Conservation (phyloP, 2,329 filamentous ascomycete species). For the Tympanopsis confertula region DNA sequence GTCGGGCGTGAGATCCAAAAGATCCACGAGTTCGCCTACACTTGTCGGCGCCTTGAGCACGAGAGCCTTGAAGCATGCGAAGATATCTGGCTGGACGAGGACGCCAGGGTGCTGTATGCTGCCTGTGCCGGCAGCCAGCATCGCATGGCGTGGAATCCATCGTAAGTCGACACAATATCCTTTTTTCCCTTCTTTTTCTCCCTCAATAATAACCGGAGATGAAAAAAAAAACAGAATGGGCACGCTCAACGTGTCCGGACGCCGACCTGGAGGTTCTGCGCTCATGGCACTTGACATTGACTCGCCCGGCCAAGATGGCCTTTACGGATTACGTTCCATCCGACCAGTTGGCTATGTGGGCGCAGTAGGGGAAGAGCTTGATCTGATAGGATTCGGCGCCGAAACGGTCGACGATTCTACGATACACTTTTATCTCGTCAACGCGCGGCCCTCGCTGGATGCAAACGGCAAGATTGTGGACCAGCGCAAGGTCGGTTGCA, state of each 20-base stretch:
- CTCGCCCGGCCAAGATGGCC: constrained; percentile 6
- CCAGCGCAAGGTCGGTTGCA: constrained; percentile 15
- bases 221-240: constrained; percentile 9
- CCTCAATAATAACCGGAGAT: too few species aligned
- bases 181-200: neutral
- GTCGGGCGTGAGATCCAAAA: constrained; percentile 14
- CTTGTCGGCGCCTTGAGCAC: constrained; percentile 7
- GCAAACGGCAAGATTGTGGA: constrained; percentile 14
- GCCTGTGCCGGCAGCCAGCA: constrained; percentile 11
- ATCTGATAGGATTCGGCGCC: constrained; percentile 19
- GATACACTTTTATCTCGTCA: constrained; percentile 18
- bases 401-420: constrained; percentile 7
- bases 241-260: constrained; percentile 10
- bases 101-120: constrained; percentile 12
- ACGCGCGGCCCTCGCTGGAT: constrained; percentile 18
- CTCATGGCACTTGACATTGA: constrained; percentile 13
- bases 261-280: constrained; percentile 9
- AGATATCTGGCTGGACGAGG: constrained; percentile 15
- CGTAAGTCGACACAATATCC: constrained; percentile 8
- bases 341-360: constrained; percentile 11
- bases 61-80: constrained; percentile 12
- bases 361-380: constrained; percentile 11
- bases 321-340: constrained; percentile 9
- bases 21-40: constrained; percentile 16
- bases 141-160: constrained; percentile 11